Percentiles rank a stretch among this genome's conserved stretches.
Conservation (phyloP, 208 protist species). For the Acanthamoeba healyi region DNA sequence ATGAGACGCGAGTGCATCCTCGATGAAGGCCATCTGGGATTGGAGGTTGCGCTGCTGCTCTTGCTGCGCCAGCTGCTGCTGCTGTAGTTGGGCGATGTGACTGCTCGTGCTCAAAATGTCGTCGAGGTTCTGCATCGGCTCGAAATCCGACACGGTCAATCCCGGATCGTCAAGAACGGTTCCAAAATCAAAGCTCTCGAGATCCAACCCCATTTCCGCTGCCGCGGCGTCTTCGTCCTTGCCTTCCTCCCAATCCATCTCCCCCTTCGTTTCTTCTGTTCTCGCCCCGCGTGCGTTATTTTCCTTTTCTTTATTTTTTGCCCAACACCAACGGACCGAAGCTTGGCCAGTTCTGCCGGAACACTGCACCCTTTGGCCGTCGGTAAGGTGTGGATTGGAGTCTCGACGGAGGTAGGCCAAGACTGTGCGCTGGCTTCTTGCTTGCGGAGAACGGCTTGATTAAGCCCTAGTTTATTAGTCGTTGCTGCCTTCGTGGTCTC, state of each 20-base stretch:
- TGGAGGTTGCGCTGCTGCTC: not conserved
- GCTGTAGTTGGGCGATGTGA: not conserved
- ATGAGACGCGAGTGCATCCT: constrained; percentile 7
- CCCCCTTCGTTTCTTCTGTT: too few species aligned
- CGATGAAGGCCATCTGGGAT: not conserved
- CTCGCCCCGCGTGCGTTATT: too few species aligned
- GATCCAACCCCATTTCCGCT: not conserved
- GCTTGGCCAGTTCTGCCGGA: too few species aligned
- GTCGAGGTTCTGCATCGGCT: not conserved
- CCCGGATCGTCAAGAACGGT: too few species aligned
- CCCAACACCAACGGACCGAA: too few species aligned
- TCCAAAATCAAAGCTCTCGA: not conserved
- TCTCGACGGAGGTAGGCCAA: too few species aligned
- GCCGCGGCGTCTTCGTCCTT: not conserved
- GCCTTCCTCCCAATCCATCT: not conserved
- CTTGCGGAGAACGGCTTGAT: too few species aligned
- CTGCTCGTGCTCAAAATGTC: not conserved
- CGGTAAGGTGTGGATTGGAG: too few species aligned
- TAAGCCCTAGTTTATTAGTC: not conserved
- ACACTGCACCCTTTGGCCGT: too few species aligned
- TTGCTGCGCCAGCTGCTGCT: not conserved
- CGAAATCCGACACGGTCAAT: not conserved
- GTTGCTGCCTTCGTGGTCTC: not conserved
- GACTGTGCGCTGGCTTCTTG: too few species aligned
- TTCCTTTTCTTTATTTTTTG: too few species aligned